Base-by-base conservation (phyloP, 805 yeast species). In the Yamadazyma tumulicola region DNA sequence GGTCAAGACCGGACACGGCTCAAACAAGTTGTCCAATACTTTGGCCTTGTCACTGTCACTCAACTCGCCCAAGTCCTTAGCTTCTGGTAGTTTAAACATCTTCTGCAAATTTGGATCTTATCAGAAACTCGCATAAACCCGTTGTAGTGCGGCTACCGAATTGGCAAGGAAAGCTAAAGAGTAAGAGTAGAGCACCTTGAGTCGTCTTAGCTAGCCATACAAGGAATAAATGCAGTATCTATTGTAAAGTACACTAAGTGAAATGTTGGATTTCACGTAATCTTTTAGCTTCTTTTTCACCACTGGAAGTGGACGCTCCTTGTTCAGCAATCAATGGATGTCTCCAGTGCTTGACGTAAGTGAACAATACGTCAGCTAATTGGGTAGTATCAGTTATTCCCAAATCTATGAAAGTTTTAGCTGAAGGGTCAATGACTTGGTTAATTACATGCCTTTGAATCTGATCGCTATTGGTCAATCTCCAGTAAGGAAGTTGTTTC, bases 401-500 rank as follows among this genome's bases (percentile, higher is more conserved):
- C 49, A 85, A 72, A 53, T 85, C 93, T 21, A 61, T 64, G 58
- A 81, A 85, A 11, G 82, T 75, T 51, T 69, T 66, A 17, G 86
- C 87, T 11, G 56, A 52, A 19, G 74, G 70, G 51, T 79, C 84
- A 41, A 79, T 68, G 14, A 50, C 52, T 60, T 86, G 95, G 61
- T 82, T 69, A 39, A 82, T 69, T 49, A 74, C 70, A 59, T 79
- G 78, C 64, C 95, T 78, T 59, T 79, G 83, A 37, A 82, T 72
- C 57, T 79, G 80, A 59, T 86, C 95, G 18, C 85, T 75, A 51
- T 79, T 81, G 40, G 76, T 69, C 42, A 74, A 51, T 40, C 46
- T 63, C 73, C 73, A 72, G 54, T 66, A 69, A 15, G 59, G 41
- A 32, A 57, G 51, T 49, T 68, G 73, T 47, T 65, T 67, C 28